Conservation (phyloP, 192 early-diverging fungal genomes). For the Kickxella alabastrina region DNA sequence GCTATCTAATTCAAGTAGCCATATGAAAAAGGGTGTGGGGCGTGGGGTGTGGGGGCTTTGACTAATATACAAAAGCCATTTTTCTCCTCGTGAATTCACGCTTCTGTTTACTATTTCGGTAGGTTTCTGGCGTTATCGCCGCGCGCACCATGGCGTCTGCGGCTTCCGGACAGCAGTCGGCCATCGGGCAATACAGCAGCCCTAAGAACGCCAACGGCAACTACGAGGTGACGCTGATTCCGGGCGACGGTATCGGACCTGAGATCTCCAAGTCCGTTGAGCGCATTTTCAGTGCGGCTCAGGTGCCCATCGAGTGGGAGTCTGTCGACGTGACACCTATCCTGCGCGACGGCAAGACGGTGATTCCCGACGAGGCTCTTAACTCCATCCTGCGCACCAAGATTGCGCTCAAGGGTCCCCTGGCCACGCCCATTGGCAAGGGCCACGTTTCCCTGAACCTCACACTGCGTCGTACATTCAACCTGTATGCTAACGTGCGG, state of each 20-base stretch:
- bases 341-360: conserved; percentile 85
- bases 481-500: conserved; percentile 97
- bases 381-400: conserved; percentile 92
- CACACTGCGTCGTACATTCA: conserved; percentile 88
- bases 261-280: conserved; percentile 93
- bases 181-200: conserved; percentile 41
- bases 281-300: conserved; percentile 87
- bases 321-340: conserved; percentile 90
- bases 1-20: no score
- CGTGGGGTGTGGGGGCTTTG: no score
- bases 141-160: conserved; percentile 49
- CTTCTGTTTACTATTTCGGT: no score
- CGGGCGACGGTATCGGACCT: conserved; percentile 98
- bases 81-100: not conserved
- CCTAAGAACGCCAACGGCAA: conserved; percentile 60
- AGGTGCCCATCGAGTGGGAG: conserved; percentile 96
- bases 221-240: conserved; percentile 90
- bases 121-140: no score
- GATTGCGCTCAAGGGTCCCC: conserved; percentile 94
- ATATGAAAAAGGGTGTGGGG: no score
- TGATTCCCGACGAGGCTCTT: conserved; percentile 89
- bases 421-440: conserved; percentile 98
- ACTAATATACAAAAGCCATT: no score
- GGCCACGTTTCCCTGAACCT: conserved; percentile 96
- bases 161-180: conserved; percentile 16